A percentile compares a stretch with the other conserved stretches of the same genome.
phyloP scores from a whole-genome alignment of 1,284 basidiomycete species.

The Caloboletus firmus region DNA sequence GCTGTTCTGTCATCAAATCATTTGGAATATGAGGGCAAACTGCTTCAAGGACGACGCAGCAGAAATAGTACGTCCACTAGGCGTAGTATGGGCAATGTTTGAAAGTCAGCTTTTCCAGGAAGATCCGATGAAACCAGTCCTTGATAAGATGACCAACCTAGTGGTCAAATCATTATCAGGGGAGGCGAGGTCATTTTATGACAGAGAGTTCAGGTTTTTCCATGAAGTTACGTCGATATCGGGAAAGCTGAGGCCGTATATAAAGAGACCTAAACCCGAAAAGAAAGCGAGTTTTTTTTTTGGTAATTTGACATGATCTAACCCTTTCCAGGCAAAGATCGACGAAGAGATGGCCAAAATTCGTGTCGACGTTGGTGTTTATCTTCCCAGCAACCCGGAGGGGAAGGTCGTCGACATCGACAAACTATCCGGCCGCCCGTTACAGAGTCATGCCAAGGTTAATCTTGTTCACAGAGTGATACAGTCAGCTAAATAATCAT shows the following conservation, averaged over 20 bases:
- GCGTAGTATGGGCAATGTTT: not conserved
- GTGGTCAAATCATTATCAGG: conserved; percentile 89
- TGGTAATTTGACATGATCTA: not conserved
- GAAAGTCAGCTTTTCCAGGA: conserved; percentile 49
- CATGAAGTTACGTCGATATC: conserved; percentile 96
- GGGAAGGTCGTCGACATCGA: conserved; percentile 96
- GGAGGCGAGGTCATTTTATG: conserved; percentile 90
- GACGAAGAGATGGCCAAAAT: conserved; percentile 99
- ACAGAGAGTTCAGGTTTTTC: conserved; percentile 96
- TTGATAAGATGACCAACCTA: conserved; percentile 85
- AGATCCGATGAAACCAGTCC: conserved; percentile 91
- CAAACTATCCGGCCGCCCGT: conserved; percentile 91
- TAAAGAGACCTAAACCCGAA: conserved; percentile 94
- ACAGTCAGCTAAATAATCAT: not conserved
- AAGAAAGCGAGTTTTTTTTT: conserved; percentile 72
- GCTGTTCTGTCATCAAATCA: conserved; percentile 98
- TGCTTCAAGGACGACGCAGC: conserved; percentile 89
- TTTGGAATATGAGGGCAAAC: conserved; percentile 99
- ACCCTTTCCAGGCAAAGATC: conserved; percentile 75
- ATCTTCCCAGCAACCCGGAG: conserved; percentile 97
- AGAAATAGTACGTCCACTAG: conserved; percentile 61
- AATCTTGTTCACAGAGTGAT: not conserved
- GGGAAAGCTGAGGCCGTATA: conserved; percentile 95
- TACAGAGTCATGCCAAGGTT: conserved; percentile 98
- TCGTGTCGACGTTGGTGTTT: conserved; percentile 89